Conservation (phyloP, 148 eudicot species). For the Arbutus unedo region DNA sequence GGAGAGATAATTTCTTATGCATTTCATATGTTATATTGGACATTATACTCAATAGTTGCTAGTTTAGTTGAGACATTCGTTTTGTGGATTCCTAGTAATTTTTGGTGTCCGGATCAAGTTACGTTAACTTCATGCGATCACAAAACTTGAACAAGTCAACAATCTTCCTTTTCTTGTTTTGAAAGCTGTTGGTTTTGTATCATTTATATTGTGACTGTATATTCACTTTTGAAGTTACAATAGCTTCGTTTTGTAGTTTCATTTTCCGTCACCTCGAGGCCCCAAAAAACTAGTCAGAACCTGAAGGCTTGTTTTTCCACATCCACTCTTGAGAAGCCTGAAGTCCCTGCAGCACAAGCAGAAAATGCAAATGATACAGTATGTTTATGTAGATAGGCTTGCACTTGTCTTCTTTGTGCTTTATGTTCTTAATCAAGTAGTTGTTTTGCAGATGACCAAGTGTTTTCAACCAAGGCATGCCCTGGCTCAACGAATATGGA, state of each 20-base stretch:
- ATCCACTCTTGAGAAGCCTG: constrained; percentile 72
- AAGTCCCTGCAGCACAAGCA: constrained; percentile 36
- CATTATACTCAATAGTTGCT: too few relatives aligned
- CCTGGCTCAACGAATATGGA: constrained; percentile 85
- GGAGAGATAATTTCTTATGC: too few relatives aligned
- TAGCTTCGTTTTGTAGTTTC: background rate
- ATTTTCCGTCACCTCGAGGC: background rate
- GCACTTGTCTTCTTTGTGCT: background rate
- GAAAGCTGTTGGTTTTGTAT: too few relatives aligned
- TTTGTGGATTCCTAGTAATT: too few relatives aligned
- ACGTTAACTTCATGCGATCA: too few relatives aligned
- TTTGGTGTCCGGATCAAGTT: too few relatives aligned
- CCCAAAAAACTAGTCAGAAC: constrained; percentile 25
- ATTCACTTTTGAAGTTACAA: background rate
- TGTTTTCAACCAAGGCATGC: constrained; percentile 74
- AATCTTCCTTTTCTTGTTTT: background rate
- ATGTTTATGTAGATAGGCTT: background rate
- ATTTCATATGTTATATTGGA: too few relatives aligned
- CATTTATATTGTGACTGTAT: too few relatives aligned
- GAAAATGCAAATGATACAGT: constrained; percentile 1
- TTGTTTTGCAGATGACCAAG: constrained; percentile 62
- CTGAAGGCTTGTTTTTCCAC: constrained; percentile 78
- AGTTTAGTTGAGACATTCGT: too few relatives aligned
- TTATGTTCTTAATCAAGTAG: background rate
- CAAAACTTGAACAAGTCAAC: too few relatives aligned